Base-by-base conservation (phyloP, 108 stramenopile species). In the Skeletonema grethae region DNA sequence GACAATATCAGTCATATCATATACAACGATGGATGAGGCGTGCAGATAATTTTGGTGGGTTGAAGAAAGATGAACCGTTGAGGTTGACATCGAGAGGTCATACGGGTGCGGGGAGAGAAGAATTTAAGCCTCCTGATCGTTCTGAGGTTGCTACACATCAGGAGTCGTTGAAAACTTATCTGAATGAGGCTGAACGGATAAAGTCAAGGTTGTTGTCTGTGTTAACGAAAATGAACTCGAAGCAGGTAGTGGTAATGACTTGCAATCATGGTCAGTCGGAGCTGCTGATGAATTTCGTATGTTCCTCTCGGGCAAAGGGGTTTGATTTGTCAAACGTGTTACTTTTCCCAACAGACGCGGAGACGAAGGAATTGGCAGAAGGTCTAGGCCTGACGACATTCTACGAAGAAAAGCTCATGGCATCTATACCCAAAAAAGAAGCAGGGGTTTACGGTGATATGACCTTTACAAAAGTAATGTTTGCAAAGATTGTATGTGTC, bases 381-480 rank as follows among this genome's bases (percentile, higher is more conserved):
- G 79, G 77, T 28, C 55, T 84, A 41, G 79, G 83, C 38, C 41
- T 84, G 10, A 28, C 59, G 31, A 80, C 70, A 11, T 84, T 80
- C 71, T 80, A 80, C 31, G 83, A 84, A 48, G 81, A 79, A 67
- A 84, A 55, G 18, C 50, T 77, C 22, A 76, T 80, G 75, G 75
- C 75, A 25, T 57, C 58, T 12, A 69, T 90, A 13, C 89, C 92
- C 0, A 45, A 63, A 31, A 48, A 57, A 28, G 86, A 83, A 56
- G 86, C 95, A 5, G 36, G 69, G 5, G n/a, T 20, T 7, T 97
- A 95, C 63, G 90, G 83, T 5, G 95, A 95, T 82, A 35, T 20
- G 0, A 86, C 63, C 0, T 97, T 95, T 58, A 69, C 72, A 20
- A 46, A 55, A 15, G 88, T 97, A 77, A 96, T 97, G 97, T 83